Percentiles rank a stretch among this genome's conserved stretches.
Conservation (phyloP, 352 stramenopile genomes). For the Bremia lactucae region DNA sequence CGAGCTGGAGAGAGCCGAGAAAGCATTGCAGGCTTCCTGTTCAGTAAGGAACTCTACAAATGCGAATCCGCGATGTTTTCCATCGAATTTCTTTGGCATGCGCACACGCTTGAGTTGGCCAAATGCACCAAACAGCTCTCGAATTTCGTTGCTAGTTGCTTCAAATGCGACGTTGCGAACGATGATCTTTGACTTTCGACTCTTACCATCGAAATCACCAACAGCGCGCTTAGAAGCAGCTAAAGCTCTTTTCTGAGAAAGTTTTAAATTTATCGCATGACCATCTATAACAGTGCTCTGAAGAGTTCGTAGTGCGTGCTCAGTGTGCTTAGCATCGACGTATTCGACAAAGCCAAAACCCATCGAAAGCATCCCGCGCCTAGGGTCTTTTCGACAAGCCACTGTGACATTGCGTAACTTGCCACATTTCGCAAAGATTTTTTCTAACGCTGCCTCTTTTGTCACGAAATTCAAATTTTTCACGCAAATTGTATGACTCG, state of each 20-base stretch:
- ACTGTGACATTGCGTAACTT: slow-evolving; percentile 83
- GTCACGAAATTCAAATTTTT: slow-evolving; percentile 99
- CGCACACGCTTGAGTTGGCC: slow-evolving; percentile 95
- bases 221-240: slow-evolving; percentile 31
- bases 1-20: slow-evolving; percentile 88
- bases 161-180: slow-evolving; percentile 98
- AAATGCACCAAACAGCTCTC: slow-evolving; percentile 94
- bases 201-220: slow-evolving; percentile 20
- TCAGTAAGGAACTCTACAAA: slow-evolving; percentile 97
- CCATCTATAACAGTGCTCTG: slow-evolving; percentile 89
- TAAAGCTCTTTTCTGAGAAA: slow-evolving; percentile 85
- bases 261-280: slow-evolving; percentile 90
- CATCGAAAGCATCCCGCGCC: slow-evolving; percentile 88
- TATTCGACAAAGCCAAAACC: slow-evolving; percentile 99
- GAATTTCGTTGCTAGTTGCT: slow-evolving; percentile 92
- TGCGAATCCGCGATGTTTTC: slow-evolving; percentile 93
- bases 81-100: slow-evolving; percentile 98
- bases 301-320: slow-evolving; percentile 68
- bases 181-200: slow-evolving; percentile 91
- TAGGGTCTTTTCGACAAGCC: slow-evolving; percentile 70
- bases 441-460: slow-evolving; percentile 79
- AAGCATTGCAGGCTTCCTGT: slow-evolving; percentile 90
- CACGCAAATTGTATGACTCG: slow-evolving; percentile 90
- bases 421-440: slow-evolving; percentile 57
- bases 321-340: slow-evolving; percentile 70